Evolutionary conservation across 2,329 filamentous ascomycete species (phyloP), one percentile per base, ranked within the genome.

Genomic region (Talaromyces piceae): DNA sequence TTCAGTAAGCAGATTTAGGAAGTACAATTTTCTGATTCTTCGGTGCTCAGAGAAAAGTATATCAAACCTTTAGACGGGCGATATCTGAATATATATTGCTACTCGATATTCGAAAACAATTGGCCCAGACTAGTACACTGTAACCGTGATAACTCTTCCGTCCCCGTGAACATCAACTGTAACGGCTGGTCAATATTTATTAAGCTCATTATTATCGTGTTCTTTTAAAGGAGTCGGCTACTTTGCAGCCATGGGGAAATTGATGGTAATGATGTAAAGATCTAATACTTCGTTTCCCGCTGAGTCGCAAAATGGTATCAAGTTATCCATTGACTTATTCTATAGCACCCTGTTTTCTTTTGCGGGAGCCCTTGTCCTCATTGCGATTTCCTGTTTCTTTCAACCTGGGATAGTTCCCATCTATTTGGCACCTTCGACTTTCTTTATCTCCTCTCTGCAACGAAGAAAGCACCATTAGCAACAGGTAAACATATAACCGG

Each of bases 401-500:
- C n/a, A 12, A 12, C 18, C 39, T 43, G 20, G n/a, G n/a, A n/a
- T n/a, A 25, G 39, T 22, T 22, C 18, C 73, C 66, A 81, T 73
- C 78, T 80, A 80, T 75, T 87, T 88, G 56, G 81, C 77, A 37
- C 83, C 80, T 68, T 93, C 88, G 64, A 96, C 88, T 75, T 95
- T 96, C 79, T 94, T 94, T 58, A 96, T 75, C 71, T 97, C 91
- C 72, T 95, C 63, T 56, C 65, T 71, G 46, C 53, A 45, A 45
- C 27, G 3, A 33, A 37, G 16, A 22, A 12, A 3, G 26, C 5
- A n/a, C n/a, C n/a, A 31, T 51, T 12, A 20, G 45, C 46, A 47
- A 33, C 18, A 41, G 26, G 26, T 51, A 37, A 41, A 30, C 12
- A 9, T 41, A 48, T 13, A 45, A 28, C 41, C 37, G 28, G 16